Conservation (phyloP, 1,284 basidiomycete genomes). For the Austroboletus niveus region DNA sequence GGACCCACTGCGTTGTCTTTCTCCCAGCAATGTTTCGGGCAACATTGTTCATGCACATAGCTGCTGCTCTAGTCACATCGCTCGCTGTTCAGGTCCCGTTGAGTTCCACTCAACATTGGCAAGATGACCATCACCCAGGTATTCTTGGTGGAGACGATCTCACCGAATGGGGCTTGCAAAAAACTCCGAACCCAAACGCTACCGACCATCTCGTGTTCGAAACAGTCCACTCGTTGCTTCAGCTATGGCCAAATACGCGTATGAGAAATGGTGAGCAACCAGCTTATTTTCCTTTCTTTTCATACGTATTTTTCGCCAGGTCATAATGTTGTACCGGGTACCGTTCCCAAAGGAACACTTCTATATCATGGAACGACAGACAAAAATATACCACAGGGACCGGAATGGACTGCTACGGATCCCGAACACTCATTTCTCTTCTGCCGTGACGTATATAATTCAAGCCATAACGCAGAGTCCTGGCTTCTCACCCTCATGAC, state of each 20-base stretch:
- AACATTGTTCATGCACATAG: background rate
- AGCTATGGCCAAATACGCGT: slow-evolving; percentile 52
- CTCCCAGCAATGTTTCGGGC: background rate
- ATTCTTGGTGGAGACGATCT: background rate
- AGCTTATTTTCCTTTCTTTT: background rate
- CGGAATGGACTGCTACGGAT: slow-evolving; percentile 44
- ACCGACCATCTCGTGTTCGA: slow-evolving; percentile 32
- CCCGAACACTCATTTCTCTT: slow-evolving; percentile 44
- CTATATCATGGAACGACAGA: slow-evolving; percentile 39
- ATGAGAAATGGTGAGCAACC: slow-evolving; percentile 42
- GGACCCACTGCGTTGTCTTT: background rate
- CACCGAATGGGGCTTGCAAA: slow-evolving; percentile 16
- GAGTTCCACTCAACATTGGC: background rate
- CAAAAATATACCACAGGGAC: slow-evolving; percentile 29
- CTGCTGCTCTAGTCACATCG: background rate
- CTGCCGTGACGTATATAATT: slow-evolving; percentile 18
- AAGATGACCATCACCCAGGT: background rate
- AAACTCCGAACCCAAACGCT: slow-evolving; percentile 11
- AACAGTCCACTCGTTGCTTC: slow-evolving; percentile 33
- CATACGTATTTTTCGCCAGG: slow-evolving; percentile 23
- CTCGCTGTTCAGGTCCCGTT: slow-evolving; percentile 16
- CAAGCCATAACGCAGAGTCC: slow-evolving; percentile 20
- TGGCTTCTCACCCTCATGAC: slow-evolving; percentile 40
- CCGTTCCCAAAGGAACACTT: slow-evolving; percentile 39
- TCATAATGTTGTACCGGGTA: slow-evolving; percentile 43